Percentiles rank a stretch among this genome's conserved stretches.
These are phyloP conservation scores for Globisporangium abappressorium DNA, from an alignment of 352 stramenopile species.

Conservation along the genomic window DNA sequence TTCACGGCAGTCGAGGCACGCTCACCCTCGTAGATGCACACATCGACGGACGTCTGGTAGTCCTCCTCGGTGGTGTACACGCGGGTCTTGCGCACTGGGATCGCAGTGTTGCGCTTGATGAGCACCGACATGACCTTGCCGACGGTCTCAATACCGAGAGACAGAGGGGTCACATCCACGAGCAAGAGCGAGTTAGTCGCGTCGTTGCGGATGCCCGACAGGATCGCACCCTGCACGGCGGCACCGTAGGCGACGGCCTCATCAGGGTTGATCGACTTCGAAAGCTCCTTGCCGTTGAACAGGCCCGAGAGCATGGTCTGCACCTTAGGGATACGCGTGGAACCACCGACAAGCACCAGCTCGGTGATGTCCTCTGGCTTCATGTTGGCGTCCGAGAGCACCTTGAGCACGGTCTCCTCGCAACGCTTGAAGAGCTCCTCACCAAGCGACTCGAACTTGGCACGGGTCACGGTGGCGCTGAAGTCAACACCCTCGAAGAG, in stretches of 20 bases:
- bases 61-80: conserved; percentile 70
- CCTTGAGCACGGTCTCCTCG: conserved; percentile 71
- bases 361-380: conserved; percentile 97
- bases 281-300: conserved; percentile 97
- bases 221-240: conserved; percentile 91
- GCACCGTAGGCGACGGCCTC: conserved; percentile 99
- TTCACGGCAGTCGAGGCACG: conserved; percentile 86
- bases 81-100: conserved; percentile 82
- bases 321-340: conserved; percentile 97
- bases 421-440: conserved; percentile 89
- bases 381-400: conserved; percentile 91
- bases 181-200: conserved; percentile 86
- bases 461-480: conserved; percentile 89
- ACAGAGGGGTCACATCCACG: conserved; percentile 89
- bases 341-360: conserved; percentile 99
- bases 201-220: conserved; percentile 55
- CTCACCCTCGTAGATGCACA: conserved; percentile 89
- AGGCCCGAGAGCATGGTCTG: conserved; percentile 96
- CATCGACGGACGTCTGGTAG: conserved; percentile 84
- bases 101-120: conserved; percentile 87
- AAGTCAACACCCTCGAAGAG: conserved; percentile 93
- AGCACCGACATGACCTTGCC: conserved; percentile 88
- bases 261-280: conserved; percentile 91
- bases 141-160: conserved; percentile 85
- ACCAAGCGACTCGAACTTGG: conserved; percentile 89